Percentiles rank a stretch among this genome's conserved stretches.
Evolutionary conservation across 768 basidiomycete species (phyloP).

Genomic region (Russula griseocarnosa): DNA sequence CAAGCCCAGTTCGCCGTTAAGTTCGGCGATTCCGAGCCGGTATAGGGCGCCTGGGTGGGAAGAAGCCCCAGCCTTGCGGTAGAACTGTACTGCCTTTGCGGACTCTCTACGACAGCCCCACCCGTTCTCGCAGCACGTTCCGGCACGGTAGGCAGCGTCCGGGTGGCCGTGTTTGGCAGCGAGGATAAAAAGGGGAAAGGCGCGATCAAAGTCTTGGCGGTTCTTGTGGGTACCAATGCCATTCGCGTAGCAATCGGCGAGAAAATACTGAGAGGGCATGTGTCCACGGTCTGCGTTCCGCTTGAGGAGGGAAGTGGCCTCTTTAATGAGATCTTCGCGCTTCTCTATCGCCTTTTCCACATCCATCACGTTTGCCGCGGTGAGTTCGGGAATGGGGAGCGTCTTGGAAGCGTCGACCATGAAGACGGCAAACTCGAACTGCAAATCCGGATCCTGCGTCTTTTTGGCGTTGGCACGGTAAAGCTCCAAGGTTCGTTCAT

Average conservation of each 20-base stretch:
- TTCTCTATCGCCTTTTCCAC: constrained; percentile 79
- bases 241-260: constrained; percentile 97
- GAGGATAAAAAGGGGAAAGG: constrained; percentile 92
- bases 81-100: constrained; percentile 88
- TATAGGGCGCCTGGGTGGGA: constrained; percentile 95
- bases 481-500: constrained; percentile 93
- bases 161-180: constrained; percentile 97
- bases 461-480: constrained; percentile 98
- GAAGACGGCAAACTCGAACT: constrained; percentile 98
- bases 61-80: constrained; percentile 87
- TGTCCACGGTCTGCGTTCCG: constrained; percentile 92
- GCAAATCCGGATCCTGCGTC: constrained; percentile 94
- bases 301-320: constrained; percentile 84
- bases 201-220: constrained; percentile 94
- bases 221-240: constrained; percentile 91
- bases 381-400: constrained; percentile 67
- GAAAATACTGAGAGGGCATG: constrained; percentile 91
- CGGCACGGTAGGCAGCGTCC: constrained; percentile 91
- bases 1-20: constrained; percentile 90
- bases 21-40: constrained; percentile 90
- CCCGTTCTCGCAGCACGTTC: constrained; percentile 97
- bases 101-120: constrained; percentile 96
- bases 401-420: constrained; percentile 97
- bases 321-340: constrained; percentile 82
- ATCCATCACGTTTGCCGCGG: constrained; percentile 70